Percentiles rank a stretch among this genome's conserved stretches.
These are phyloP conservation scores for Barnettozyma vustinii DNA, from an alignment of 805 yeast species.

Conservation along the genomic window DNA sequence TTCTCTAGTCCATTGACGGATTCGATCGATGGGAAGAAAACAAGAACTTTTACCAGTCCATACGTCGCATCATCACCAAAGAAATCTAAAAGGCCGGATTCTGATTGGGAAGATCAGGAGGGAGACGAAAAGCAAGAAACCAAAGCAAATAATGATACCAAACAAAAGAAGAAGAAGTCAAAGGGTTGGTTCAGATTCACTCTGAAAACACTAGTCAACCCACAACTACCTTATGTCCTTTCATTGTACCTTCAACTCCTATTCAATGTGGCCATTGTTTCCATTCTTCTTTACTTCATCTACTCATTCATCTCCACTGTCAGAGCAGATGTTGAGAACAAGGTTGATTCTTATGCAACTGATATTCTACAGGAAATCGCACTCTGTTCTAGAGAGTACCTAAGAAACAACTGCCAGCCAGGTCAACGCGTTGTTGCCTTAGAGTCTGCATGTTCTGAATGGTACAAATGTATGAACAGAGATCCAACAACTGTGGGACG, in stretches of 20 bases:
- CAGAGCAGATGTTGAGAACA: conserved; percentile 62
- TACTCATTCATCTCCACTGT: conserved; percentile 50
- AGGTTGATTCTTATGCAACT: conserved; percentile 56
- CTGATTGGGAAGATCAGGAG: conserved; percentile 22
- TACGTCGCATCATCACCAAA: conserved; percentile 14
- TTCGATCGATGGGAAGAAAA: conserved; percentile 16
- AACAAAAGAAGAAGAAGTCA: conserved; percentile 4
- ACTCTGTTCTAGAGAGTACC: conserved; percentile 62
- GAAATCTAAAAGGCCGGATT: conserved; percentile 7
- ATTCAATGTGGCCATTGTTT: conserved; percentile 49
- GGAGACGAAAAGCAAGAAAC: conserved; percentile 6
- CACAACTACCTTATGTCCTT: conserved; percentile 49
- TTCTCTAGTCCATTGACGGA: conserved; percentile 23
- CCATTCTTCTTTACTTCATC: conserved; percentile 46
- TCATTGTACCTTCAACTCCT: conserved; percentile 60
- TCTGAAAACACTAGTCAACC: conserved; percentile 30
- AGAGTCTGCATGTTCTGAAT: conserved; percentile 59
- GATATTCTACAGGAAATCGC: conserved; percentile 61
- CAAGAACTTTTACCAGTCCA: conserved; percentile 15
- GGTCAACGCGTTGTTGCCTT: conserved; percentile 67
- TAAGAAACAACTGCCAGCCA: conserved; percentile 65
- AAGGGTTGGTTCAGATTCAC: conserved; percentile 9
- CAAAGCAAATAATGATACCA: neutral
- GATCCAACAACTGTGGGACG: conserved; percentile 66
- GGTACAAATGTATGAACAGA: conserved; percentile 80